phyloP scores from a whole-genome alignment of 768 basidiomycete species.

The Boletus tylopilopsis region DNA sequence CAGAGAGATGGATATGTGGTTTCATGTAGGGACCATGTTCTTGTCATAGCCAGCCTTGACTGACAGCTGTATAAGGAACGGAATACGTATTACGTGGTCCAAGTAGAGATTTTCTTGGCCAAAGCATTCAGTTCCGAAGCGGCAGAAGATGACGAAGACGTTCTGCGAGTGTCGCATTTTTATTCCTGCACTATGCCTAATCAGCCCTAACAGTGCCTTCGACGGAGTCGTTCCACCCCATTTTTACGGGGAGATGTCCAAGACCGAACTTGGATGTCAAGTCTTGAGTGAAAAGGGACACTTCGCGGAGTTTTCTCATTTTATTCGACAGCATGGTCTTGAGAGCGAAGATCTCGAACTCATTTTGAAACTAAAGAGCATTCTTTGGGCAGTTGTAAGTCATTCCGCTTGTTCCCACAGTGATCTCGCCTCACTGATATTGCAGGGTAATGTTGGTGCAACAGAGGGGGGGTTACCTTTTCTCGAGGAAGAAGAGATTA shows the following conservation, averaged over 20 bases:
- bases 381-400: slow-evolving; percentile 94
- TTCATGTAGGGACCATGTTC: slow-evolving; percentile 57
- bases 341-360: slow-evolving; percentile 82
- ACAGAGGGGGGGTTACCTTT: slow-evolving; percentile 90
- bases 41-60: background rate
- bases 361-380: slow-evolving; percentile 88
- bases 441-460: slow-evolving; percentile 90
- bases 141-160: slow-evolving; percentile 64
- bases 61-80: slow-evolving; percentile 61
- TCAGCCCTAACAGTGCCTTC: slow-evolving; percentile 47
- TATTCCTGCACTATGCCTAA: background rate
- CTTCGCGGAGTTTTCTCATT: slow-evolving; percentile 85
- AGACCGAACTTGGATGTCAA: slow-evolving; percentile 92
- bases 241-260: slow-evolving; percentile 97
- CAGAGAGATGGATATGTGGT: slow-evolving; percentile 95
- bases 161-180: slow-evolving; percentile 38
- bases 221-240: slow-evolving; percentile 90
- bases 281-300: slow-evolving; percentile 88
- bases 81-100: slow-evolving; percentile 89
- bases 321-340: slow-evolving; percentile 81
- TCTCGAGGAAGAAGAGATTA: slow-evolving; percentile 92
- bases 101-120: slow-evolving; percentile 89
- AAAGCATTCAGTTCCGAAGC: slow-evolving; percentile 61
- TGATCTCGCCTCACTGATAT: background rate
- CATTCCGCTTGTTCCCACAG: background rate